Evolutionary conservation across 1,284 basidiomycete genomes (phyloP).

Genomic region (Stereum hirsutum): DNA sequence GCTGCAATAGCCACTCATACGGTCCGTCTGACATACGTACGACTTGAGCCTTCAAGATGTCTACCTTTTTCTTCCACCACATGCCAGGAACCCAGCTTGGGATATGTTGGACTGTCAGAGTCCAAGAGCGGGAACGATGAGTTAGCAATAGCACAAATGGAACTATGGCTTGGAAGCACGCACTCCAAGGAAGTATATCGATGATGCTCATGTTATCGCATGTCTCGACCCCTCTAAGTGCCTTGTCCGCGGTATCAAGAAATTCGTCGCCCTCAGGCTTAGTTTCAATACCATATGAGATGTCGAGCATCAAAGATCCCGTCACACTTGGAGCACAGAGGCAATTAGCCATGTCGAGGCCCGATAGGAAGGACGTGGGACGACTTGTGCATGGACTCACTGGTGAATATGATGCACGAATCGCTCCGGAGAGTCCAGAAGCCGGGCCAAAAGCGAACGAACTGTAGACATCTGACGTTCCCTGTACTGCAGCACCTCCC

Average conservation of each 20-base stretch:
- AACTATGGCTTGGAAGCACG: not conserved
- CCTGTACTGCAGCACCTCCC: not conserved
- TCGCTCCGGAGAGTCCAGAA: not conserved
- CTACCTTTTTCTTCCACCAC: constrained; percentile 4
- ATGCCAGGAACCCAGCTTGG: constrained; percentile 9
- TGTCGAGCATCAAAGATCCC: not conserved
- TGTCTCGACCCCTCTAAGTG: constrained; percentile 3
- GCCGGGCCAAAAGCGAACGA: not conserved
- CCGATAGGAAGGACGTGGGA: not conserved
- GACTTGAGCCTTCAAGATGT: not conserved
- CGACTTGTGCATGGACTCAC: not conserved
- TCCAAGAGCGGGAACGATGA: too few relatives aligned
- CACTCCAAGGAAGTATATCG: constrained; percentile 1
- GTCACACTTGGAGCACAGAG: not conserved
- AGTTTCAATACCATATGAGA: not conserved
- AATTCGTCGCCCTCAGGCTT: not conserved
- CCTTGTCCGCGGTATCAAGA: constrained; percentile 4
- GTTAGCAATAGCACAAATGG: not conserved
- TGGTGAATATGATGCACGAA: not conserved
- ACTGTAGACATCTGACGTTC: not conserved
- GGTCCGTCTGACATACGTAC: constrained; percentile 5
- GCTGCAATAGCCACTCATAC: constrained; percentile 4
- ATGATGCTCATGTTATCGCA: constrained; percentile 2
- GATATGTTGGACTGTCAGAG: constrained; percentile 3
- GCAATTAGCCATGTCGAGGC: not conserved